Percentiles rank a stretch among this genome's conserved stretches.
phyloP scores from a whole-genome alignment of 169 alveolate species.

The Fabrea salina region DNA sequence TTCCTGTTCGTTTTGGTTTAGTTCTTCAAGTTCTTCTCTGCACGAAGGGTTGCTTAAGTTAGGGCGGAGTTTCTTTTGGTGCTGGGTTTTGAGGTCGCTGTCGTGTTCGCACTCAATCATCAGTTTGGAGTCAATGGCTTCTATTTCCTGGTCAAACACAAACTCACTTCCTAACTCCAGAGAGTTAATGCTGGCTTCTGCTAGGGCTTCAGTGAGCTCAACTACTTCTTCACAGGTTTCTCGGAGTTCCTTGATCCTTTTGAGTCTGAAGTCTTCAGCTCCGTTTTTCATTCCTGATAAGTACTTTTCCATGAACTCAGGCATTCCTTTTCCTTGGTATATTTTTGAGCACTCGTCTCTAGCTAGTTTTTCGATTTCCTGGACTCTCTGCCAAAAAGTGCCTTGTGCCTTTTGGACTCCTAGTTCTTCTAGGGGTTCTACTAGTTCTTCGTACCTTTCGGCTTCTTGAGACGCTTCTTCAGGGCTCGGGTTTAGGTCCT shows the following conservation, averaged over 20 bases:
- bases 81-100: conserved; percentile 49
- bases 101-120: conserved; percentile 36
- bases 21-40: conserved; percentile 56
- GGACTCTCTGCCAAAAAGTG: conserved; percentile 47
- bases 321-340: conserved; percentile 79
- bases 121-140: conserved; percentile 44
- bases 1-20: conserved; percentile 60
- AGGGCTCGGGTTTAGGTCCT: conserved; percentile 41
- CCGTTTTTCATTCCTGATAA: conserved; percentile 63
- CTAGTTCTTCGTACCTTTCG: conserved; percentile 6
- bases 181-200: conserved; percentile 58
- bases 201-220: conserved; percentile 55
- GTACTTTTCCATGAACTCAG: conserved; percentile 75
- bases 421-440: conserved; percentile 30
- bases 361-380: conserved; percentile 63
- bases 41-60: conserved; percentile 82
- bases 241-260: conserved; percentile 74
- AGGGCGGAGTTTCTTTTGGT: conserved; percentile 70
- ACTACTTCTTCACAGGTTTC: conserved; percentile 69
- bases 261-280: conserved; percentile 80
- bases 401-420: conserved; percentile 25
- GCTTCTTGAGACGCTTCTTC: conserved; percentile 34
- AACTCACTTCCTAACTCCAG: conserved; percentile 41
- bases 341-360: conserved; percentile 70
- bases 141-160: conserved; percentile 32